Evolutionary conservation across 768 basidiomycete genomes (phyloP).

Genomic region (Mycena albidolilacea): DNA sequence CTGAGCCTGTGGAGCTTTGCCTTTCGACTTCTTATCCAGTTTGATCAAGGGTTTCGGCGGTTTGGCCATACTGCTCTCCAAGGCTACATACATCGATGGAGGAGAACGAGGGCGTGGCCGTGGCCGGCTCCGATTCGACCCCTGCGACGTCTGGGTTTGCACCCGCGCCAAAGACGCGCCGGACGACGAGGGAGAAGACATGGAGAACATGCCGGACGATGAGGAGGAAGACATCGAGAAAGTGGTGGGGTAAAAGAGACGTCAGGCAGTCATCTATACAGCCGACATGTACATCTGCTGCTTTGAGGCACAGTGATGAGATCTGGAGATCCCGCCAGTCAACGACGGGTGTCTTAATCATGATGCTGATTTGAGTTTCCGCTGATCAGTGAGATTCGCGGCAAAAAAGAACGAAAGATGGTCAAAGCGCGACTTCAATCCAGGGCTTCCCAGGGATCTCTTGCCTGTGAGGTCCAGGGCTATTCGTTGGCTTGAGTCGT

Average conservation of each 20-base stretch:
- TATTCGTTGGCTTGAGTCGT: too few relatives aligned
- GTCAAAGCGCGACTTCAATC: too few relatives aligned
- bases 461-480: too few relatives aligned
- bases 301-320: background rate
- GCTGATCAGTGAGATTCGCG: background rate
- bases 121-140: conserved; percentile 11
- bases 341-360: background rate
- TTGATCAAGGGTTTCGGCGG: conserved; percentile 35
- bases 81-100: conserved; percentile 39
- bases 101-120: conserved; percentile 33
- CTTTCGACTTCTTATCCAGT: conserved; percentile 36
- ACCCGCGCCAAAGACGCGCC: background rate
- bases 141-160: conserved; percentile 9
- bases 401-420: background rate
- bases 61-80: conserved; percentile 15
- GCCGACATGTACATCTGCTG: background rate
- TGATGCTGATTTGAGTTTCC: background rate
- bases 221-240: background rate
- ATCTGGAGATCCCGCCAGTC: background rate
- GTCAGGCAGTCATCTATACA: background rate
- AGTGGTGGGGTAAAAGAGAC: background rate
- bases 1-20: background rate
- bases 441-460: too few relatives aligned
- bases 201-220: background rate
- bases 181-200: conserved; percentile 17